phyloP scores from a whole-genome alignment of 2,329 filamentous ascomycete species.

The Scytalidium sp. region DNA sequence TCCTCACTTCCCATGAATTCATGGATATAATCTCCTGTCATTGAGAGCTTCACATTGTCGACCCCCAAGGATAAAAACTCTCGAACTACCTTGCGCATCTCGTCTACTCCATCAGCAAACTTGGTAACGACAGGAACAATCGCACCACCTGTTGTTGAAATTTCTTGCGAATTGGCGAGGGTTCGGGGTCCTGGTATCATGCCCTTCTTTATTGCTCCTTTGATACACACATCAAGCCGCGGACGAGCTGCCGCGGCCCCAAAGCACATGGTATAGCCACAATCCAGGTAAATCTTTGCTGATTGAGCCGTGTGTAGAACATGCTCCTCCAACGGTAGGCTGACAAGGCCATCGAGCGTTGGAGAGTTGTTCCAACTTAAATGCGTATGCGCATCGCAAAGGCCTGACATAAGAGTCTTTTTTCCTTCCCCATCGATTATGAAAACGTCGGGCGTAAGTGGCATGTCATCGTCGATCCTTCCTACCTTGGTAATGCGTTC shows the following conservation, averaged over 20 bases:
- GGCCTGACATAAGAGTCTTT: constrained; percentile 43
- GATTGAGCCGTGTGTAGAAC: constrained; percentile 37
- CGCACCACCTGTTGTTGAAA: constrained; percentile 38
- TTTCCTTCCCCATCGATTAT: not conserved
- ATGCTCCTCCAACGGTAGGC: constrained; percentile 42
- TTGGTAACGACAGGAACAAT: no score
- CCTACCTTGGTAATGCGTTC: no score
- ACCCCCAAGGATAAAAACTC: no score
- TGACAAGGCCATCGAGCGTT: constrained; percentile 36
- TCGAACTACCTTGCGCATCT: no score
- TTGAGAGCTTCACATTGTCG: no score
- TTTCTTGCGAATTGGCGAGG: constrained; percentile 44
- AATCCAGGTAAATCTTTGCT: constrained; percentile 42
- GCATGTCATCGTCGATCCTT: no score
- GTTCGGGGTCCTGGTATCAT: constrained; percentile 42
- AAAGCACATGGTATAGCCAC: constrained; percentile 47
- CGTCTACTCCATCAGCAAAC: no score
- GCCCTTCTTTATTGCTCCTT: constrained; percentile 43
- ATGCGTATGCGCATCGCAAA: constrained; percentile 45
- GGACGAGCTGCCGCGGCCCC: no score
- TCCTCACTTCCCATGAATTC: constrained; percentile 34
- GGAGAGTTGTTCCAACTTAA: constrained; percentile 41
- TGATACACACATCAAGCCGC: constrained; percentile 38
- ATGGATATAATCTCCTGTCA: constrained; percentile 23
- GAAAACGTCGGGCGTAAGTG: no score